These are phyloP conservation scores for Aspergillus sp. DNA, from an alignment of 2,329 filamentous ascomycete genomes.

Conservation along the genomic window DNA sequence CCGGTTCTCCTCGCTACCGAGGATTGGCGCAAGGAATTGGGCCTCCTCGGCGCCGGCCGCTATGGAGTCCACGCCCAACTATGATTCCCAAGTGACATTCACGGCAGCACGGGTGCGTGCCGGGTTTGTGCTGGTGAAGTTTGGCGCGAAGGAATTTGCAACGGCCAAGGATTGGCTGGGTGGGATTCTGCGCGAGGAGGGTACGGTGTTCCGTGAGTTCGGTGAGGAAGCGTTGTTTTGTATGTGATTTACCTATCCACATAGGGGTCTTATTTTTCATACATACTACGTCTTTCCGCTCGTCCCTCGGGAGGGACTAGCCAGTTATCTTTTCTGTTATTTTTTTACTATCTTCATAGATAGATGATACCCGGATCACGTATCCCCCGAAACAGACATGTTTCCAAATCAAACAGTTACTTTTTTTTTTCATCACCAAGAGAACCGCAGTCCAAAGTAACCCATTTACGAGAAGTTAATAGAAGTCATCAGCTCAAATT, in stretches of 20 bases:
- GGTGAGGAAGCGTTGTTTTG: constrained; percentile 82
- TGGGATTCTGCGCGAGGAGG: constrained; percentile 72
- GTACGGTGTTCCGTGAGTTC: constrained; percentile 69
- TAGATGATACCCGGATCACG: neutral
- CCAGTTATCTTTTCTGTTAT: too few relatives aligned
- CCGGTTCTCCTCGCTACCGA: constrained; percentile 75
- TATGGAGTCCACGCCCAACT: constrained; percentile 42
- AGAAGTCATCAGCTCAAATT: too few relatives aligned
- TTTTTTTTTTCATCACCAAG: neutral
- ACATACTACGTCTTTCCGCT: neutral
- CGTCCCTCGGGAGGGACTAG: neutral
- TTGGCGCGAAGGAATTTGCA: constrained; percentile 80
- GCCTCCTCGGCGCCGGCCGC: constrained; percentile 25
- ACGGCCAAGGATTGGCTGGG: constrained; percentile 78
- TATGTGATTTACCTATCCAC: constrained; percentile 42
- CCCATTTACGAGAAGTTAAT: neutral
- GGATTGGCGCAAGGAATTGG: constrained; percentile 83
- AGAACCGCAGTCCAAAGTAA: neutral
- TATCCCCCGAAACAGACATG: neutral
- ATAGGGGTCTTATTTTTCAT: neutral
- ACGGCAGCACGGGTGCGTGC: constrained; percentile 73
- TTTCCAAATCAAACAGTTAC: neutral
- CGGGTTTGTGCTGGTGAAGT: constrained; percentile 87
- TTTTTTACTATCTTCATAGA: neutral
- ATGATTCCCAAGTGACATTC: constrained; percentile 66